These are phyloP conservation scores for Luffa acutangula DNA, from an alignment of 306 rosid genomes.

Conservation along the genomic window DNA sequence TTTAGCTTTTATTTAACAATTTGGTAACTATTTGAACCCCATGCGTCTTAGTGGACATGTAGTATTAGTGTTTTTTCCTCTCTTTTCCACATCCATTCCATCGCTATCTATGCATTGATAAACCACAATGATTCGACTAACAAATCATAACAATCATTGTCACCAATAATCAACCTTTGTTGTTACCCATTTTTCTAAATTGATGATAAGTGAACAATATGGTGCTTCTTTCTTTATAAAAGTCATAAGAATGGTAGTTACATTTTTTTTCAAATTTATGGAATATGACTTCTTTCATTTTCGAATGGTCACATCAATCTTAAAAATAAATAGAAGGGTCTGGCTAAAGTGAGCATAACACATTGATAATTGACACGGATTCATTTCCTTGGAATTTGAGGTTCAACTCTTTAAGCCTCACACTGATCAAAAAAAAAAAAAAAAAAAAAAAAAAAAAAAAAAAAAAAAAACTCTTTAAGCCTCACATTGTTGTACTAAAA, in stretches of 20 bases:
- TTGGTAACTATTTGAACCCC: conserved; percentile 12
- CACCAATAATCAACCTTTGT: conserved; percentile 25
- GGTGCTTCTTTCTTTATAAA: not conserved
- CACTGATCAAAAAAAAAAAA: too few species aligned
- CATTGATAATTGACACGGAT: too few species aligned
- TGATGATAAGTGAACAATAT: conserved; percentile 15
- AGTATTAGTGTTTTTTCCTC: conserved; percentile 7
- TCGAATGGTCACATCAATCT: not conserved
- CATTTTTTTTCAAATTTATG: not conserved
- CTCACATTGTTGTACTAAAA: not conserved
- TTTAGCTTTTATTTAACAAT: not conserved
- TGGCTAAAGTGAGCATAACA: too few species aligned
- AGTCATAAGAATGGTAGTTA: not conserved
- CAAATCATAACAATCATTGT: conserved; percentile 28
- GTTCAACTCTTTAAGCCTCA: too few species aligned
- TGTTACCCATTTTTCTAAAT: conserved; percentile 25
- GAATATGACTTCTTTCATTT: not conserved
- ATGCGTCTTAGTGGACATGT: not conserved
- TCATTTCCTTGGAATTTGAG: too few species aligned
- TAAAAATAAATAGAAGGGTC: not conserved
- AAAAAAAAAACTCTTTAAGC: too few species aligned
- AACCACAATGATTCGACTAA: conserved; percentile 31
- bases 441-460: too few species aligned
- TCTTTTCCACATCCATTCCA: conserved; percentile 22
- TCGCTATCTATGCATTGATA: not conserved